Percentiles rank a stretch among this genome's conserved stretches.
These are phyloP conservation scores for Exophiala sideris DNA, from an alignment of 2,329 filamentous ascomycete genomes.

Conservation along the genomic window DNA sequence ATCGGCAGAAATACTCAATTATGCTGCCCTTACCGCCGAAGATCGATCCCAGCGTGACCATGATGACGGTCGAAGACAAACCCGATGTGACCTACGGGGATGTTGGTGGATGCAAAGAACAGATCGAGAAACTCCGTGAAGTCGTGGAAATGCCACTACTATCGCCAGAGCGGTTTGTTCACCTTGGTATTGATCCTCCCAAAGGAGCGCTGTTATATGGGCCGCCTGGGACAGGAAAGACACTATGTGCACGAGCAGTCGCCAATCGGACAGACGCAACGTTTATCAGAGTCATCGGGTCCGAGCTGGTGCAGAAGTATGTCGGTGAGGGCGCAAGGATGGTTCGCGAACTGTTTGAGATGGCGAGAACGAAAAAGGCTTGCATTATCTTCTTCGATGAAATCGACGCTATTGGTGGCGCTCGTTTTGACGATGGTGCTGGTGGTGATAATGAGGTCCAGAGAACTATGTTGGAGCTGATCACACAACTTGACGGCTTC, in stretches of 20 bases:
- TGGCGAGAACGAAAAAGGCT: slow-evolving; percentile 98
- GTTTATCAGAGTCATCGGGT: slow-evolving; percentile 97
- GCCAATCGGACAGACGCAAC: slow-evolving; percentile 98
- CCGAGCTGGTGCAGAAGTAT: slow-evolving; percentile 97
- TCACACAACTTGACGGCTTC: slow-evolving; percentile 95
- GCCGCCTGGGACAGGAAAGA: slow-evolving; percentile 97
- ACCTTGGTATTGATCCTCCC: slow-evolving; percentile 96
- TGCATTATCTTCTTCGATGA: slow-evolving; percentile 99
- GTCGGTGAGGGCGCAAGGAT: slow-evolving; percentile 97
- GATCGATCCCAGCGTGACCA: slow-evolving; percentile 97
- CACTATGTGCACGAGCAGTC: slow-evolving; percentile 92
- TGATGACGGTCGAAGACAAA: slow-evolving; percentile 99
- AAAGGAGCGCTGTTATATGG: slow-evolving; percentile 97
- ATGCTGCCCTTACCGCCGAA: slow-evolving; percentile 93
- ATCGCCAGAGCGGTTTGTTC: slow-evolving; percentile 95
- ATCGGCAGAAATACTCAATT: slow-evolving; percentile 99
- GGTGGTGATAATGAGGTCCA: slow-evolving; percentile 98
- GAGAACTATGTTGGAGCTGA: slow-evolving; percentile 95
- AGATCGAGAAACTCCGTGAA: slow-evolving; percentile 97
- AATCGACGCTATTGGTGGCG: slow-evolving; percentile 92
- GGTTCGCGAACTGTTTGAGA: slow-evolving; percentile 98
- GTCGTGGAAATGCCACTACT: slow-evolving; percentile 98
- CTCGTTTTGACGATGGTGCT: slow-evolving; percentile 93
- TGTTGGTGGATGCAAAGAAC: slow-evolving; percentile 98
- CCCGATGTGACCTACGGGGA: slow-evolving; percentile 98